Base-by-base conservation (phyloP, 495 filamentous ascomycete species). In the Pyronema omphalodes region DNA sequence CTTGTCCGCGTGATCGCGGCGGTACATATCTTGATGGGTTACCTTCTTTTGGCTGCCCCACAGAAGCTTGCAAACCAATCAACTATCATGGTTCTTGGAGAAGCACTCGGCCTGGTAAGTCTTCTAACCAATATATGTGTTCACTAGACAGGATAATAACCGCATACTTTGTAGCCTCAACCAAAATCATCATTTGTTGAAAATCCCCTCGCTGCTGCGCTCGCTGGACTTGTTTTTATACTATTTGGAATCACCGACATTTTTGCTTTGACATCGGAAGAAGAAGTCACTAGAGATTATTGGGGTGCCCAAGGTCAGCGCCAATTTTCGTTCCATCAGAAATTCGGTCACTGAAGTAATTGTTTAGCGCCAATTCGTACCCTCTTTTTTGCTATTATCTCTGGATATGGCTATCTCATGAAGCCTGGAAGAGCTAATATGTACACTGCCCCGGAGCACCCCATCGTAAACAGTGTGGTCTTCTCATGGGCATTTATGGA, bases 301-400 rank as follows among this genome's bases (percentile, higher is more conserved):
- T 66, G 63, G 58, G 59, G 58, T 8, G 55, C 51, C n/a, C 63
- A 64, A 52, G 59, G 60, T 62, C 36, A 8, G 55, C 35, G n/a
- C 7, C 19, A 41, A 1, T 17, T 41, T 41, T 29, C 23, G 1
- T 29, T 29, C 23, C 23, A 29, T 29, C 23, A 29, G 23, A 29
- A 29, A 29, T 29, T 29, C 23, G 23, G 23, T 29, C 23, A 29
- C 23, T 29, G 23, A 29, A 29, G 23, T 49, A 7, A 11, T n/a
- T 19, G 14, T 34, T 15, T 37, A 60, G 61, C 58, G 1, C 60
- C 50, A 11, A 55, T 63, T 43, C 68, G 55, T 60, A 68, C 18
- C 58, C 60, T 11, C 65, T 72, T 56, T 69, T 62, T 60, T 34
- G 45, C 46, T 44, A 33, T 35, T 41, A 9, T 66, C 6, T 54